Conservation (phyloP, 129 eudicot species). For the Oenanthe sinensis region DNA sequence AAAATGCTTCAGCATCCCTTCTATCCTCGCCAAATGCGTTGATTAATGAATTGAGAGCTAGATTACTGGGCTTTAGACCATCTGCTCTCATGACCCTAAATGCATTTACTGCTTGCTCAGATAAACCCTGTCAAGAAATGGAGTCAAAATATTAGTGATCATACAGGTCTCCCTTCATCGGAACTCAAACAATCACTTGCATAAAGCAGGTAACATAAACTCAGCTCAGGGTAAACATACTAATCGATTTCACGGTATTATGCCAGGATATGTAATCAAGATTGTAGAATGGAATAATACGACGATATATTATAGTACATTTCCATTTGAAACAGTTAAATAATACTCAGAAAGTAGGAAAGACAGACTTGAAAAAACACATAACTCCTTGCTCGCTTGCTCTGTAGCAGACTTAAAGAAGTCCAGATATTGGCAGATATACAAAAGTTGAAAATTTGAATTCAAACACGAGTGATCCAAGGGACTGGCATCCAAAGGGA, state of each 20-base stretch:
- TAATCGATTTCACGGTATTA: neutral
- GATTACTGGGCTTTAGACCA: slow-evolving; percentile 76
- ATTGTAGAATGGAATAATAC: neutral
- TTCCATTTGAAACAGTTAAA: neutral
- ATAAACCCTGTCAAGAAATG: slow-evolving; percentile 54
- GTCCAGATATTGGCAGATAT: neutral
- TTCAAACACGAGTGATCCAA: neutral
- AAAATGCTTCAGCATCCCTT: slow-evolving; percentile 83
- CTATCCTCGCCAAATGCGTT: slow-evolving; percentile 97
- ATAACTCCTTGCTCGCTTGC: neutral
- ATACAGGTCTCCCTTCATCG: neutral
- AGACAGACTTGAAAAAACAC: neutral
- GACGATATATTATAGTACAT: neutral
- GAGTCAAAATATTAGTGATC: neutral
- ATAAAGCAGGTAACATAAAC: neutral
- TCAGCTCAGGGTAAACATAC: neutral
- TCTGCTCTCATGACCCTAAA: slow-evolving; percentile 88
- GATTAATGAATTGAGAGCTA: slow-evolving; percentile 88
- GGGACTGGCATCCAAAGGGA: neutral
- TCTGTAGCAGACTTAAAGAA: neutral
- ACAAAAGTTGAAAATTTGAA: neutral
- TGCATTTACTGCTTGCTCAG: slow-evolving; percentile 86
- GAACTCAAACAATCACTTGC: neutral
- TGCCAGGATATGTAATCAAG: neutral
- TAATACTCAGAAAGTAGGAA: neutral